phyloP scores from a whole-genome alignment of 1,139 yeast species.

The Suhomyces guaymorum region DNA sequence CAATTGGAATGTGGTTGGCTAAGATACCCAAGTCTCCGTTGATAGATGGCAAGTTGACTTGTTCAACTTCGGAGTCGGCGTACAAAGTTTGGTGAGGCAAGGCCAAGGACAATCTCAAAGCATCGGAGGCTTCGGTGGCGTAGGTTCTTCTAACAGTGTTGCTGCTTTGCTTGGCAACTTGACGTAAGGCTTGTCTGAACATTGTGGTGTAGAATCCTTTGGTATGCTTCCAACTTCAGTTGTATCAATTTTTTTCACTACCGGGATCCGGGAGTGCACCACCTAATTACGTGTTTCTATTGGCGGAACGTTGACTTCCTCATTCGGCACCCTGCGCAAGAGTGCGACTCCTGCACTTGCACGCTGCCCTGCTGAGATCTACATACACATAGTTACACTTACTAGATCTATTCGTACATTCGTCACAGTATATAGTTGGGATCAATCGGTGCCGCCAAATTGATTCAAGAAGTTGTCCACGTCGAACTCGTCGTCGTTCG shows the following conservation, averaged over 20 bases:
- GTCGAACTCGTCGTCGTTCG: constrained; percentile 44
- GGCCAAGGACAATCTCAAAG: constrained; percentile 85
- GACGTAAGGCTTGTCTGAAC: constrained; percentile 72
- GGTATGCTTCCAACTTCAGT: constrained; percentile 1
- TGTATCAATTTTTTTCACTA: constrained; percentile 13
- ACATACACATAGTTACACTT: too few relatives aligned
- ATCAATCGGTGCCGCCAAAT: constrained; percentile 31
- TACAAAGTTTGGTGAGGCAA: constrained; percentile 78
- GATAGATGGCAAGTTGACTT: constrained; percentile 94
- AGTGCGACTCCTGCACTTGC: constrained; percentile 1
- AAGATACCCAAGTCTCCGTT: constrained; percentile 97
- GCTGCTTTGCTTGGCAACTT: constrained; percentile 65
- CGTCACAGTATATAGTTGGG: background rate
- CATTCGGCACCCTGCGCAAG: constrained; percentile 22
- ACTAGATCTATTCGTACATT: background rate
- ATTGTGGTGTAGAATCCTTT: constrained; percentile 26
- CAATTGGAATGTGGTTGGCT: constrained; percentile 97
- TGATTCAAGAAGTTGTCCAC: constrained; percentile 51
- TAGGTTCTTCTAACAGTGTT: constrained; percentile 73
- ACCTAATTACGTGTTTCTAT: constrained; percentile 23
- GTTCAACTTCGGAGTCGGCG: constrained; percentile 59
- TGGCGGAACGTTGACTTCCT: constrained; percentile 35
- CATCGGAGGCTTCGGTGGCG: constrained; percentile 82
- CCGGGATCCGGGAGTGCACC: constrained; percentile 13
- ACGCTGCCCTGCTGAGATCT: too few relatives aligned